Evolutionary conservation across 164 flowering plant genomes (phyloP), one percentile per base, ranked within the genome.

Genomic region (Dillenia suffruticosa): DNA sequence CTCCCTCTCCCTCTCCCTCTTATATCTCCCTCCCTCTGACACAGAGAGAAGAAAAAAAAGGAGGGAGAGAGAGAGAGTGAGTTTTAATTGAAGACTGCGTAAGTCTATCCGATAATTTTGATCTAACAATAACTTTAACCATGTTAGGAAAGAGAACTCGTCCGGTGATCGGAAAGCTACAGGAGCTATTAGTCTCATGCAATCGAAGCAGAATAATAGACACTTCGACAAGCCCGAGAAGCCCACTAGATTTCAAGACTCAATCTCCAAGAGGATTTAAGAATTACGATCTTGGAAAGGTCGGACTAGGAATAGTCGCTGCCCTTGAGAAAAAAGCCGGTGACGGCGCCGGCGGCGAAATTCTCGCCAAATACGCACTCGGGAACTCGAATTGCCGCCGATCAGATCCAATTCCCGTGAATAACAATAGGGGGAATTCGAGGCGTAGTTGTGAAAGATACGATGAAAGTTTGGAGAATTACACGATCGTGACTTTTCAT

Each of bases 291-390:
- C 9, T 49, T 1, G 81, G 69, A 7, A 82, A 70, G 2, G 68
- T 78, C 3, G 85, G 85, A 9, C 56, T 81, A 9, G 85, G 79
- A 2, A 81, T 81, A 15, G 79, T 74, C 0, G 82, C 79, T 0
- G 82, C 85, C 9, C 73, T 81, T 1, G 86, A 77, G n/a, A 82
- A 76, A 13, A 70, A 79, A 47, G 54, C 66, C 10, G 44, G 51
- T 5, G 32, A 5, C 17, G 13, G 65, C 2, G 48, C 64, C 17
- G 15, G 65, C 5, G 48, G 66, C 8, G 73, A 69, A 22, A 54
- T 64, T 56, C 75, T 59, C 56, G 70, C 68, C 5, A 73, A 62
- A 45, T 53, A 55, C 46, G 72, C 77, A 8, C 55, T 77, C 46
- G 68, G 71, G 22, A 48, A 68, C 16, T 55, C 63, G 52, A 72